Evolutionary conservation across 495 filamentous ascomycete genomes (phyloP).

Genomic region (Daldinia grandis): DNA sequence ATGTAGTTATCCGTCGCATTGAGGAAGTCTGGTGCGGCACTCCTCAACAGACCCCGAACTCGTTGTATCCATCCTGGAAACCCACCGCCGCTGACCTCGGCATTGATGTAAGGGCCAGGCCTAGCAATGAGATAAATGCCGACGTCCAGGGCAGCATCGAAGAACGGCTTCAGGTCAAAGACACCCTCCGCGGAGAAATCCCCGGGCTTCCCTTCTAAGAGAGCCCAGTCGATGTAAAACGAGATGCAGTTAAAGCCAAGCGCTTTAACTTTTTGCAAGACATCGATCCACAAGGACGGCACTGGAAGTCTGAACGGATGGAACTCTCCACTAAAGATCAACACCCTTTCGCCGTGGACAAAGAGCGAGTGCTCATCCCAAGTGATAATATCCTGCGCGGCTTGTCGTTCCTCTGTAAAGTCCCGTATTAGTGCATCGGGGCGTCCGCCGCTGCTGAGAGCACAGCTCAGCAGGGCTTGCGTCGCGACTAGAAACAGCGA

Average conservation of each 20-base stretch:
- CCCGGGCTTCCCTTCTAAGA: constrained; percentile 78
- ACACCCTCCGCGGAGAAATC: constrained; percentile 73
- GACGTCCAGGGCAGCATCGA: constrained; percentile 70
- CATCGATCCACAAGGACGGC: constrained; percentile 72
- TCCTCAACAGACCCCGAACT: constrained; percentile 67
- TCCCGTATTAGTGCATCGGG: constrained; percentile 32
- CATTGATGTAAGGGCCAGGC: constrained; percentile 66
- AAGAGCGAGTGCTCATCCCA: constrained; percentile 81
- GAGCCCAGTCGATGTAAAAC: constrained; percentile 81
- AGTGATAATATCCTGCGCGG: constrained; percentile 56
- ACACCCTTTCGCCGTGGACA: constrained; percentile 72
- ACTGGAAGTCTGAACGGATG: constrained; percentile 81
- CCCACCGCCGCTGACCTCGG: constrained; percentile 58
- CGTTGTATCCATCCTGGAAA: constrained; percentile 63
- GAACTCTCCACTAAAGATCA: constrained; percentile 78
- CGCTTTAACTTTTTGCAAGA: constrained; percentile 83
- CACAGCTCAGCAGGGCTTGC: constrained; percentile 32
- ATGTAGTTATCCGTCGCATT: constrained; percentile 72
- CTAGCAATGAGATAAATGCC: constrained; percentile 80
- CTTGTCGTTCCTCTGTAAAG: constrained; percentile 19
- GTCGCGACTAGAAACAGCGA: constrained; percentile 23
- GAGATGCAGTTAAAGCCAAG: constrained; percentile 79
- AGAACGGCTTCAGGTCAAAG: constrained; percentile 75
- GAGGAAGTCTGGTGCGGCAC: constrained; percentile 65
- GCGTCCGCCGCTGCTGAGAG: constrained; percentile 18